Conservation (phyloP, 805 yeast species). For the Teunomyces kruisii region DNA sequence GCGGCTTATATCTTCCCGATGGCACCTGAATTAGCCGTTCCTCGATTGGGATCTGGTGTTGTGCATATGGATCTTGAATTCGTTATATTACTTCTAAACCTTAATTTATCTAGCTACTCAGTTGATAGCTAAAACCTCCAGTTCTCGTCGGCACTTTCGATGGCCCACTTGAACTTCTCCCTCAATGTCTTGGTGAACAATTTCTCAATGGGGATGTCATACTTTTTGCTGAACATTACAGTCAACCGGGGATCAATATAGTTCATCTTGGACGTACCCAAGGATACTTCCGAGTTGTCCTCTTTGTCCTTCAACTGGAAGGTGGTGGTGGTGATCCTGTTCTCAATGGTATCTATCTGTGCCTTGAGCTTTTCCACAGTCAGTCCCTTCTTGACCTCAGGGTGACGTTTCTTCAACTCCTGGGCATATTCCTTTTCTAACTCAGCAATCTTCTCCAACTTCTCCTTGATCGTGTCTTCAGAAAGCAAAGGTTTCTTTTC, state of each 20-base stretch:
- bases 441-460: constrained; percentile 56
- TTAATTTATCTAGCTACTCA: not conserved
- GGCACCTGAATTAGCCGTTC: too few species aligned
- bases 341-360: constrained; percentile 71
- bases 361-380: constrained; percentile 69
- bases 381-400: constrained; percentile 49
- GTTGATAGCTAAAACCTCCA: constrained; percentile 67
- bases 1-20: too few species aligned
- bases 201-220: constrained; percentile 86
- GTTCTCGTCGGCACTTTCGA: constrained; percentile 81
- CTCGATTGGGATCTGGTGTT: not conserved
- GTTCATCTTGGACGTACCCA: constrained; percentile 91
- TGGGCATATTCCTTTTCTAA: constrained; percentile 48
- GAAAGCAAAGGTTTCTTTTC: constrained; percentile 56
- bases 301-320: constrained; percentile 88
- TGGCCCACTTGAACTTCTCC: constrained; percentile 95
- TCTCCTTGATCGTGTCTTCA: constrained; percentile 57
- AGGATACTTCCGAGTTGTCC: constrained; percentile 89
- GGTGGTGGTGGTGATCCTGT: constrained; percentile 64
- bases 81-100: not conserved
- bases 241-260: constrained; percentile 93
- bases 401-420: constrained; percentile 61
- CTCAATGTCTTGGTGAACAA: constrained; percentile 86
- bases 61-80: not conserved
- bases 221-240: constrained; percentile 84